phyloP scores from a whole-genome alignment of 192 early-diverging fungal species.

The Chytriomyces sp. region DNA sequence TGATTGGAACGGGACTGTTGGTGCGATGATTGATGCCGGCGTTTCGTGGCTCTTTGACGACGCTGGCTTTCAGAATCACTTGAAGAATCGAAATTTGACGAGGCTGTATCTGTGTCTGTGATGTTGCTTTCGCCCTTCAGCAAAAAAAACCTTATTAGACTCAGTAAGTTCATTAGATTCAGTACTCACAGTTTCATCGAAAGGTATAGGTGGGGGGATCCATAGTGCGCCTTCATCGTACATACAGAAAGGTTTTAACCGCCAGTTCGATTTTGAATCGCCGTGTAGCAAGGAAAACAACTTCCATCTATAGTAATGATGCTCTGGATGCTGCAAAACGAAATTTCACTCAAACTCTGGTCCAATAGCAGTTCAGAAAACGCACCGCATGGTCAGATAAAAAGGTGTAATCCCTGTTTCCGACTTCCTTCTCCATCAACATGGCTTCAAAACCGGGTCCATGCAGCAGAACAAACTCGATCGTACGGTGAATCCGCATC shows the following conservation, averaged over 20 bases:
- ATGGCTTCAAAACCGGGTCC: conserved; percentile 78
- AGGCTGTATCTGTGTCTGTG: conserved; percentile 32
- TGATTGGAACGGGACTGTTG: background rate
- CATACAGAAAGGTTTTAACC: conserved; percentile 83
- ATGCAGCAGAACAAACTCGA: conserved; percentile 77
- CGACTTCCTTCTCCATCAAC: conserved; percentile 66
- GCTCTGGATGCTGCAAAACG: conserved; percentile 65
- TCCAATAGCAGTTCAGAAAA: conserved; percentile 1
- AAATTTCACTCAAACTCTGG: background rate
- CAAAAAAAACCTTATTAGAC: background rate
- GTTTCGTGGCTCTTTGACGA: background rate
- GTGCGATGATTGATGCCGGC: background rate
- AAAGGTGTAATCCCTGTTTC: conserved; percentile 74
- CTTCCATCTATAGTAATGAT: conserved; percentile 91
- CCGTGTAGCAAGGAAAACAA: conserved; percentile 87
- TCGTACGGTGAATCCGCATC: conserved; percentile 80
- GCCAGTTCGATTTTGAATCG: conserved; percentile 76
- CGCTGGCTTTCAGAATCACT: conserved; percentile 22
- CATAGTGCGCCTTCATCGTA: conserved; percentile 79
- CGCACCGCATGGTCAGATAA: conserved; percentile 73
- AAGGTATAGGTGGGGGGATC: conserved; percentile 80
- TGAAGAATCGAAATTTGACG: conserved; percentile 53
- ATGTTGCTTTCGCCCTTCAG: background rate
- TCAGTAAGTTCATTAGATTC: background rate
- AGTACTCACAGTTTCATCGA: conserved; percentile 65